Conservation (phyloP, 805 yeast genomes). For the Scheffersomyces coipomensis region DNA sequence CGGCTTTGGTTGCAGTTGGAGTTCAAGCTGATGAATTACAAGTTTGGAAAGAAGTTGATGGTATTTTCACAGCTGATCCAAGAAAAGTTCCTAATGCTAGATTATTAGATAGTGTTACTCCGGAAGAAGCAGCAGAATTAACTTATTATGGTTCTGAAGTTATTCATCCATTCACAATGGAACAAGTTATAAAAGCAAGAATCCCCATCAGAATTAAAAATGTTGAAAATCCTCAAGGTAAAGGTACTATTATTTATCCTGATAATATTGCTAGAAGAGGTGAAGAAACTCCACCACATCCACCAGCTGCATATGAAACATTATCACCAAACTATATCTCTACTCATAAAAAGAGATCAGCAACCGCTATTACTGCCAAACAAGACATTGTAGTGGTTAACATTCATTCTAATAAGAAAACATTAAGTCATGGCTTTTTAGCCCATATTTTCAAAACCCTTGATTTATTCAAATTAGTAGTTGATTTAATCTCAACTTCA, state of each 20-base stretch:
- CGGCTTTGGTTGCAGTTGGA: slow-evolving; percentile 95
- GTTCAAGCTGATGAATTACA: slow-evolving; percentile 89
- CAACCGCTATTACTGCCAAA: slow-evolving; percentile 95
- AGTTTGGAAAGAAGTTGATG: slow-evolving; percentile 99
- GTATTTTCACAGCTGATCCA: slow-evolving; percentile 98
- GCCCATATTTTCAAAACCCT: slow-evolving; percentile 86
- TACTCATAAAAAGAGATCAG: slow-evolving; percentile 57
- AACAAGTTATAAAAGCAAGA: slow-evolving; percentile 92
- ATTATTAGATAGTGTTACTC: slow-evolving; percentile 82
- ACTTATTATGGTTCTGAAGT: slow-evolving; percentile 98
- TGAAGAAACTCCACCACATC: slow-evolving; percentile 91
- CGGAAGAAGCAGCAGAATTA: slow-evolving; percentile 97
- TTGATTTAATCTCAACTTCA: slow-evolving; percentile 93
- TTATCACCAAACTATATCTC: slow-evolving; percentile 35
- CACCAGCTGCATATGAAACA: slow-evolving; percentile 72
- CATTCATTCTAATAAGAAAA: slow-evolving; percentile 90
- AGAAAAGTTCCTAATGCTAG: slow-evolving; percentile 91
- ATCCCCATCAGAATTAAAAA: slow-evolving; percentile 97
- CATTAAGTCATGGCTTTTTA: slow-evolving; percentile 90
- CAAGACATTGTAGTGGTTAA: slow-evolving; percentile 88
- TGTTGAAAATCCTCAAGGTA: slow-evolving; percentile 90
- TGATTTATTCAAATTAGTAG: slow-evolving; percentile 82
- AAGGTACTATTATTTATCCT: slow-evolving; percentile 92
- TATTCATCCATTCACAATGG: slow-evolving; percentile 99
- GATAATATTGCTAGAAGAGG: slow-evolving; percentile 84